Evolutionary conservation across 2,329 filamentous ascomycete genomes (phyloP), one percentile per base, ranked within the genome.

Genomic region (Exophiala alcalophila): DNA sequence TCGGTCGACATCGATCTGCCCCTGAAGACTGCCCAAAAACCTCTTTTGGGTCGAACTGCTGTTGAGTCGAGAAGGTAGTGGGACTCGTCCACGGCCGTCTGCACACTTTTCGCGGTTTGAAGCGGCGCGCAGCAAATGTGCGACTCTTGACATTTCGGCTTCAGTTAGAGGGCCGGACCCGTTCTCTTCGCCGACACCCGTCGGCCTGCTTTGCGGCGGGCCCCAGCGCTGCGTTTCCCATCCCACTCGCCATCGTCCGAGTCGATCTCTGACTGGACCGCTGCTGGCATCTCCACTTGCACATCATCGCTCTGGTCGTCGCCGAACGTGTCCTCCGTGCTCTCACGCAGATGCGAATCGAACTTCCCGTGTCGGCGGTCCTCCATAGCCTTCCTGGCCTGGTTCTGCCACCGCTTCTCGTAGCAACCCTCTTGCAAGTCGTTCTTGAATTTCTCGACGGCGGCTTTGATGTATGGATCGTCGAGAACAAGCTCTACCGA

Each of bases 311-410:
- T 67, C 57, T 69, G 67, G 49, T 76, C 77, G 57, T 78, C 72
- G 0, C 77, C 77, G 74, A 77, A 81, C 52, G 73, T 76, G 41
- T 67, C 59, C 57, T 81, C 75, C 10, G 71, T 72, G 45, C 78
- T 71, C 31, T 64, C 59, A 31, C 72, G 70, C 58, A 79, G 74
- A 62, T 72, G 78, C 4, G 63, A 63, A 52, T 83, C 77, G 49
- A 76, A 83, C 5, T 68, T 66, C 1, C 80, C 80, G 0, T 65
- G 62, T 1, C 65, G 66, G 8, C 79, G 68, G 47, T 74, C 67
- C 36, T 68, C 56, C 36, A 72, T 70, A 2, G 80, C 80, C 50
- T 68, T 60, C 23, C 68, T 63, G 10, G 80, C 80, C 42, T 77
- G 65, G 2, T 63, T 64, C 44, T 75, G 66, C 78, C 78, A 84